Conservation (phyloP, 169 alveolate genomes). For the Amoebophrya sp. region DNA sequence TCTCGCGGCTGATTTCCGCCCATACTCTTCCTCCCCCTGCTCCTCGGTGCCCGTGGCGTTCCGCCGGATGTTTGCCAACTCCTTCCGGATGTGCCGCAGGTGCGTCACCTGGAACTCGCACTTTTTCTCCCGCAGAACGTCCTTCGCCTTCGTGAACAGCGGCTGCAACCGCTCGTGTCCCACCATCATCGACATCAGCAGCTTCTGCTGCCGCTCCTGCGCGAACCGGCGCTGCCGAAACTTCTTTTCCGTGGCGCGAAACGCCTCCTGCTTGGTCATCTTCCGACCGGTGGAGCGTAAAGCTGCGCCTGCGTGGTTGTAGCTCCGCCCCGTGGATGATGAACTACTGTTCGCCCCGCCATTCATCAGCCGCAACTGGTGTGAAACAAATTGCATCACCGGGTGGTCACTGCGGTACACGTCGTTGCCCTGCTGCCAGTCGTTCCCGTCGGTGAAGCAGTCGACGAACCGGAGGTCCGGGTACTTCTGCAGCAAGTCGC, state of each 20-base stretch:
- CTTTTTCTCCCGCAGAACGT: not conserved
- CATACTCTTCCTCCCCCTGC: too few relatives aligned
- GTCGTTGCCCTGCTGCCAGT: constrained; percentile 51
- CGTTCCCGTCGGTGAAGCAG: constrained; percentile 67
- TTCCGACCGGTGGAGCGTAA: too few relatives aligned
- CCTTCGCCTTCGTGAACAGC: not conserved
- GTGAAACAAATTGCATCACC: constrained; percentile 51
- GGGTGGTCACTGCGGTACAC: constrained; percentile 49
- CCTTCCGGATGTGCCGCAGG: not conserved
- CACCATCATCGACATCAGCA: not conserved
- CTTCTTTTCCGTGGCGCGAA: constrained; percentile 30
- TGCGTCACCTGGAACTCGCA: not conserved
- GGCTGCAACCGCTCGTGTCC: not conserved
- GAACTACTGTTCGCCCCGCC: too few relatives aligned
- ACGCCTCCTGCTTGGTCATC: constrained; percentile 32
- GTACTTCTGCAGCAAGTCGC: constrained; percentile 57
- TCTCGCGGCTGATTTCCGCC: too few relatives aligned
- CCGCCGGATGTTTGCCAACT: not conserved
- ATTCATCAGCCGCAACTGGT: constrained; percentile 45
- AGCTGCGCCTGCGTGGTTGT: too few relatives aligned
- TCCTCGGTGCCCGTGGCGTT: too few relatives aligned
- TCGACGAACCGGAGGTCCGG: constrained; percentile 72
- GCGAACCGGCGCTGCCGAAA: not conserved
- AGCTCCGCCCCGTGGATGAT: too few relatives aligned
- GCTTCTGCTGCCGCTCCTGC: constrained; percentile 26